Evolutionary conservation across 305 asterid genomes (phyloP), one percentile per base, ranked within the genome.

Genomic region (Fraxinus greggii): DNA sequence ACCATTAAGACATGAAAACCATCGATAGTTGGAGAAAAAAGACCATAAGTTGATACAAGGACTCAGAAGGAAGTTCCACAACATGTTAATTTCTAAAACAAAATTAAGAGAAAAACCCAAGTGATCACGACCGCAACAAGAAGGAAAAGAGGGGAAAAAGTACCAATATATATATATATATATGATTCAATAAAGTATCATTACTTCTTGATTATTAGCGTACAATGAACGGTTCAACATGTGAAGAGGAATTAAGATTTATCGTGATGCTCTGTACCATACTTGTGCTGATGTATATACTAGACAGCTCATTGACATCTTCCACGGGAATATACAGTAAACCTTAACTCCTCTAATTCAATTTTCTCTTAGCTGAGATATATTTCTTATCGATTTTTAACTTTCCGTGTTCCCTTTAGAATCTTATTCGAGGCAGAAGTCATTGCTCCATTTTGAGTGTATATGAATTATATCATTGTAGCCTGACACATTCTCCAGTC

Each of bases 251-350:
- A 28, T 24, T 0, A 79, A 7, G 69, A 23, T 9, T 40, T 9
- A 63, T 32, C 74, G 13, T 17, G 7, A 72, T 7, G 61, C 72
- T 80, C 74, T 73, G 21, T 59, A 51, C 4, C 9, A 32, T 54
- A 10, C 35, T 31, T 51, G 61, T 29, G 48, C 70, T 75, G 65
- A 51, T 78, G 5, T 2, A 81, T 29, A 70, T 80, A 75, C 77
- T 69, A 75, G 45, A 75, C 23, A 21, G 79, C 32, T 76, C 33
- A 35, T 56, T 70, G 35, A 38, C 59, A 83, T 65, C 83, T 29
- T 70, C 65, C 29, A 31, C 31, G 42, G 21, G 65, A 79, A 26
- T 24, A 32, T 29, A 21, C 38, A 78, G 24, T 8, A 56, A 78
- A 75, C 56, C 12, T 32, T 61, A 54, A 48, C 26, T 56, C 36